Evolutionary conservation across 768 basidiomycete species (phyloP), one percentile per base, ranked within the genome.

Genomic region (Gloeostereum incarnatum): DNA sequence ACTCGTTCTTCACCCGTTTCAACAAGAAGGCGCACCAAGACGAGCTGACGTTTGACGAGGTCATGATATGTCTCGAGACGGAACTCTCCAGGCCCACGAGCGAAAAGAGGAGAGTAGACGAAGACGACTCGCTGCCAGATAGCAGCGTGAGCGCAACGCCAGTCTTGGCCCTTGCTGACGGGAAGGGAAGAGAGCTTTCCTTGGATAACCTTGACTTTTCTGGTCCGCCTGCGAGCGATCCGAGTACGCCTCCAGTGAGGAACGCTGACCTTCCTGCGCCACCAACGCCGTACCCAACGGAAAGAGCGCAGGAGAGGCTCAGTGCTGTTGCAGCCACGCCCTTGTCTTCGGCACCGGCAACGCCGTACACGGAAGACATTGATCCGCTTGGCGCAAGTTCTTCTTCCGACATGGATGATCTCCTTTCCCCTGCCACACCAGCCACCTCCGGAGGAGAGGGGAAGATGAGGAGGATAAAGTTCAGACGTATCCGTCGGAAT

Each of bases 21-120:
- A 70, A 70, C 40, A 89, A 87, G 57, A 60, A 68, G 3, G 71
- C 79, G 0, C 65, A 67, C 5, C 58, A 65, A 16, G 92, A 80
- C 42, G 81, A 89, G 48, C 61, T 99, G 22, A 81, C 80, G 1
- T 57, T 86, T 11, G 79, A 84, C 19, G 79, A 99, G 57, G 71
- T 76, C 0, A 78, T 94, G n/a, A 66, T 71, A 42, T 91, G 83
- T 51, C 71, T 99, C 10, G 96, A 99, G 58, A 68, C 67, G 18
- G 90, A 92, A 57, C 71, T 97, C 3, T 73, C 75, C 35, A 71
- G 85, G 29, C 81, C 86, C 0, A 60, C 62, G 20, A 72, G 69
- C 21, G 85, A 96, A 63, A 81, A 78, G 62, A 76, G 78, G 46
- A 61, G 72, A 14, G 52, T 90, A 16, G 62, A 71, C n/a, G 58